Conservation (phyloP, 1,284 basidiomycete genomes). For the Lignosus rhinocerotis region DNA sequence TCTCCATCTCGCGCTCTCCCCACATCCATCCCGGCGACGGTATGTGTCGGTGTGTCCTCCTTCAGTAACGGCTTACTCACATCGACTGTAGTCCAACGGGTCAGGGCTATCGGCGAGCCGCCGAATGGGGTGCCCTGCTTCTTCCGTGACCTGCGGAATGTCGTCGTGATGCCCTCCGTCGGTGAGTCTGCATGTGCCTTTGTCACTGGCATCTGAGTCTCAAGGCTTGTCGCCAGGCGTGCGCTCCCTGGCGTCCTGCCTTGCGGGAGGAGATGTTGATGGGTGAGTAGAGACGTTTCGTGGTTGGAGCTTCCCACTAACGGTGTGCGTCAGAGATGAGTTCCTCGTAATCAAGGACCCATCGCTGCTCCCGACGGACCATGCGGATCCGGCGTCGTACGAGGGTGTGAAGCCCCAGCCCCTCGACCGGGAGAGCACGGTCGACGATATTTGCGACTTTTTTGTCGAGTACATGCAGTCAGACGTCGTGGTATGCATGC, state of each 20-base stretch:
- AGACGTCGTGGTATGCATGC: constrained; percentile 58
- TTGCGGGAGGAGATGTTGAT: constrained; percentile 76
- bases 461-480: constrained; percentile 83
- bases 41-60: constrained; percentile 27
- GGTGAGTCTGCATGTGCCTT: constrained; percentile 41
- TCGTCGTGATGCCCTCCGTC: constrained; percentile 68
- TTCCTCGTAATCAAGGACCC: constrained; percentile 38
- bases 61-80: neutral
- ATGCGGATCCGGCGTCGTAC: constrained; percentile 58
- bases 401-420: constrained; percentile 28
- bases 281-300: constrained; percentile 44
- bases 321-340: constrained; percentile 29
- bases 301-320: neutral
- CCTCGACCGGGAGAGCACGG: constrained; percentile 48
- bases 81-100: constrained; percentile 56
- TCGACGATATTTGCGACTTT: constrained; percentile 80
- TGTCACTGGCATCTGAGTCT: neutral
- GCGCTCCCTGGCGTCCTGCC: constrained; percentile 64
- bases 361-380: constrained; percentile 50
- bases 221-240: constrained; percentile 40
- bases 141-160: constrained; percentile 66
- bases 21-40: constrained; percentile 72
- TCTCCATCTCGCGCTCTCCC: constrained; percentile 65
- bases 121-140: constrained; percentile 56
- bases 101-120: constrained; percentile 70